Base-by-base conservation (phyloP, 2,329 filamentous ascomycete species). In the Paraconiothyrium brasiliense region DNA sequence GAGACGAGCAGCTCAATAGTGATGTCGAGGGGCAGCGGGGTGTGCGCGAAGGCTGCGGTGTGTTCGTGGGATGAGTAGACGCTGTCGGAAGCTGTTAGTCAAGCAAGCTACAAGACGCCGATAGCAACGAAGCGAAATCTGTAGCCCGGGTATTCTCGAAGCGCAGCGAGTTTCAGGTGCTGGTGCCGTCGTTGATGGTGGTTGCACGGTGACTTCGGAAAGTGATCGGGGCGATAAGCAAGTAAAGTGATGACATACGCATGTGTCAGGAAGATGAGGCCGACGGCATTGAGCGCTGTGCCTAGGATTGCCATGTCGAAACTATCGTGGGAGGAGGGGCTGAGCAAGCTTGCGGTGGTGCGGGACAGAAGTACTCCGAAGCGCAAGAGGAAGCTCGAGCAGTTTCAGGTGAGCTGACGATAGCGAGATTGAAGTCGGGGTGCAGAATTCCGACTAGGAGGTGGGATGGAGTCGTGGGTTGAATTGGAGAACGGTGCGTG, bases 11-110 rank as follows among this genome's bases (percentile, higher is more conserved):
- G 93, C 80, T 99, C 95, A 69, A 97, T 85, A 41, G 89, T 88
- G 71, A 99, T 96, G 74, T 99, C 95, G 64, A 92, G 81, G 0
- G 95, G 94, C 1, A 98, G 85, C 14, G 72, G 71, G 16, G 85
- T 68, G 60, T 66, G 76, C 66, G 60, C 79, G 84, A 89, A 87
- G 54, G 97, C 86, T 24, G 89, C 85, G 7, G 92, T 91, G 81
- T 97, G 92, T 82, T 99, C 95, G 80, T 97, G 92, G 50, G 94
- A 93, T 55, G 95, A 99, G 81, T 98, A 99, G 81, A 94, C 96
- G 66, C 95, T 99, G 76, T 13, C 49, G 43, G 43, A 5, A 32
- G 49, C 13, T 37, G 56, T 76, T 61, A 76, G 69, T 57, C 55
- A 46, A 7, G 7, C n/a, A n/a, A 5, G 13, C 34, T 50, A 8